These are phyloP conservation scores for Hygrophorus pudorinus DNA, from an alignment of 768 basidiomycete genomes.

Conservation along the genomic window DNA sequence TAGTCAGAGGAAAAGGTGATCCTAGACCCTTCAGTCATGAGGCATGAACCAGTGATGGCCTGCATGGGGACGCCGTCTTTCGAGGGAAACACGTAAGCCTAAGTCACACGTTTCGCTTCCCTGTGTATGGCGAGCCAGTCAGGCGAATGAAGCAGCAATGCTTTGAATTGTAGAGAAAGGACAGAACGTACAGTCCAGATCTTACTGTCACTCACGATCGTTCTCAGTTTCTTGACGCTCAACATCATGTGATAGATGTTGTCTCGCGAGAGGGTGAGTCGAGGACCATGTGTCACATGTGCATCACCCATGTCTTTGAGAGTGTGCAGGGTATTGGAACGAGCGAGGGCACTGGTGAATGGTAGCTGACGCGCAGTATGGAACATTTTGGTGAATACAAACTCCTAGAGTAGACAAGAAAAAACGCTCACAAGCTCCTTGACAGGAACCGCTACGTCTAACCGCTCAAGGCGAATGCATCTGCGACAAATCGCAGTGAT, in stretches of 20 bases:
- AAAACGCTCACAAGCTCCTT: slow-evolving; percentile 35
- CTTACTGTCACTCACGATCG: slow-evolving; percentile 38
- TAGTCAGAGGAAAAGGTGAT: no score
- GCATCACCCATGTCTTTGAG: slow-evolving; percentile 33
- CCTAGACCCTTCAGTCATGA: not conserved
- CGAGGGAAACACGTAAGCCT: not conserved
- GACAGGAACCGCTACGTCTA: slow-evolving; percentile 41
- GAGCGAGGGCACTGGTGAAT: slow-evolving; percentile 27
- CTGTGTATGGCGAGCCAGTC: no score
- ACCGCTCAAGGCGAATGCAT: slow-evolving; percentile 37
- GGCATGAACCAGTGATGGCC: not conserved
- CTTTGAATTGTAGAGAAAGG: not conserved
- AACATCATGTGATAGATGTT: slow-evolving; percentile 33
- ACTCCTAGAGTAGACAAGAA: not conserved
- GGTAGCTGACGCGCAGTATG: slow-evolving; percentile 11
- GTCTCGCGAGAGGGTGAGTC: slow-evolving; percentile 25
- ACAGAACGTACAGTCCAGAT: slow-evolving; percentile 31
- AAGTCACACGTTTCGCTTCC: not conserved
- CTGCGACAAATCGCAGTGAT: slow-evolving; percentile 29
- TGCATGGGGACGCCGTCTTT: not conserved
- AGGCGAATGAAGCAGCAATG: not conserved
- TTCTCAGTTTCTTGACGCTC: slow-evolving; percentile 28
- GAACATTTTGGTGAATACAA: not conserved
- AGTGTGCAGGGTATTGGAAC: slow-evolving; percentile 29
- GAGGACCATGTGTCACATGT: slow-evolving; percentile 32